Evolutionary conservation across 2,329 filamentous ascomycete genomes (phyloP), one percentile per base, ranked within the genome.

Genomic region (Sphaerulina vaccinii): DNA sequence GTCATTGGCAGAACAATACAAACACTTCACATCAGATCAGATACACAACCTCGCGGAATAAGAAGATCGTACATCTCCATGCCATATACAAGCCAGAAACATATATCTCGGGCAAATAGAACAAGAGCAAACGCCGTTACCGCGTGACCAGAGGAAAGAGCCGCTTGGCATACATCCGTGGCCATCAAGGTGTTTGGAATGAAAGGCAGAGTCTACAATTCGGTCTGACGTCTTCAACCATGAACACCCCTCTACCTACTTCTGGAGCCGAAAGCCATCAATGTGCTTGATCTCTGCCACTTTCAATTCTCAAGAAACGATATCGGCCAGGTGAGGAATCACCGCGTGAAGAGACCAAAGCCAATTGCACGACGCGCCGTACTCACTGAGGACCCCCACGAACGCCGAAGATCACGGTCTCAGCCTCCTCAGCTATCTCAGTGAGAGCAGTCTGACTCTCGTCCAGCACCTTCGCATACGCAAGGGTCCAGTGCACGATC

Each of bases 171-270:
- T 29, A 38, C 23, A 38, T 16, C 36, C 36, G 41, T 37, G 51
- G 44, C 13, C 57, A 60, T 58, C 53, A 62, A 58, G 51, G 55
- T 58, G 52, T 29, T 41, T 27, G 24, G 13, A 29, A 23, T 42
- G 41, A 42, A n/a, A n/a, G n/a, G 50, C 45, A 47, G 44, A 24
- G 24, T 48, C 43, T 21, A 21, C 36, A 21, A 23, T 33, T 19
- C 42, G 42, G 16, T 21, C 42, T 48, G 45, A 40, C 45, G 35
- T 29, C 35, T 16, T 21, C 33, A 36, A 27, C 45, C 24, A 48
- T 29, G 32, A 29, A 37, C 32, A 29, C 29, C 36, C 23, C 43
- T 15, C 33, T 44, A 49, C 40, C 54, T 29, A 43, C 44, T 21
- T 39, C n/a, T n/a, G 33, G 6, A 19, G 23, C 9, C 15, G 19